Evolutionary conservation across 2,329 filamentous ascomycete species (phyloP).

Genomic region (Trichophyton benhamiae): DNA sequence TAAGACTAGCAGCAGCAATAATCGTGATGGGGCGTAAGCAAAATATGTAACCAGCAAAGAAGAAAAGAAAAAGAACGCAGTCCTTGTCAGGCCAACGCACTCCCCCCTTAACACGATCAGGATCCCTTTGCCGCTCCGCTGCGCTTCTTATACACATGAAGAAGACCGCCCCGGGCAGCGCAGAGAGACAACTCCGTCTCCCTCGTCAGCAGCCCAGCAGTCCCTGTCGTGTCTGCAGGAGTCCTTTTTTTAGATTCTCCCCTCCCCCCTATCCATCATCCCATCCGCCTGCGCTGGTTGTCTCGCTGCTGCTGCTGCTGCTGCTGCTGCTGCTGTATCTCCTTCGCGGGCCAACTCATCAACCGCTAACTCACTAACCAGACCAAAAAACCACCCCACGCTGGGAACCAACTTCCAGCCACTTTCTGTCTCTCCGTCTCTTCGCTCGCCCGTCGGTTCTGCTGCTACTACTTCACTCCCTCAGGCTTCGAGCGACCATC

Average conservation of each 20-base stretch:
- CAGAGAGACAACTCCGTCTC: neutral
- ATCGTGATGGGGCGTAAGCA: conserved; percentile 2
- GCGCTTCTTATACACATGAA: neutral
- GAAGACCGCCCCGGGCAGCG: neutral
- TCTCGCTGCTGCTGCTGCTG: neutral
- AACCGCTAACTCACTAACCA: neutral
- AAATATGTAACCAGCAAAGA: conserved; percentile 2
- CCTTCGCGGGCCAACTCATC: conserved; percentile 5
- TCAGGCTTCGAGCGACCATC: conserved; percentile 7
- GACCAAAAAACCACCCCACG: conserved; percentile 1
- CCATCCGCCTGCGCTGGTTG: neutral
- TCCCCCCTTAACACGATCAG: neutral
- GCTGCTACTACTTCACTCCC: neutral
- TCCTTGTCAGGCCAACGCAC: conserved; percentile 5
- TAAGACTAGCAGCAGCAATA: conserved; percentile 3
- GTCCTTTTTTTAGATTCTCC: neutral
- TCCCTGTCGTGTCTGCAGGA: neutral
- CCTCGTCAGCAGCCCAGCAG: neutral
- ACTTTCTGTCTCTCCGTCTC: neutral
- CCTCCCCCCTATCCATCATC: no score
- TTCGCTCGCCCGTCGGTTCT: neutral
- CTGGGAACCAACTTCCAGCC: conserved; percentile 1
- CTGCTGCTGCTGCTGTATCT: neutral
- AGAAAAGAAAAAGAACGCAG: neutral
- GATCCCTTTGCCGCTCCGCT: neutral